These are phyloP conservation scores for Setomelanomma holmii DNA, from an alignment of 2,329 filamentous ascomycete species.

Conservation along the genomic window DNA sequence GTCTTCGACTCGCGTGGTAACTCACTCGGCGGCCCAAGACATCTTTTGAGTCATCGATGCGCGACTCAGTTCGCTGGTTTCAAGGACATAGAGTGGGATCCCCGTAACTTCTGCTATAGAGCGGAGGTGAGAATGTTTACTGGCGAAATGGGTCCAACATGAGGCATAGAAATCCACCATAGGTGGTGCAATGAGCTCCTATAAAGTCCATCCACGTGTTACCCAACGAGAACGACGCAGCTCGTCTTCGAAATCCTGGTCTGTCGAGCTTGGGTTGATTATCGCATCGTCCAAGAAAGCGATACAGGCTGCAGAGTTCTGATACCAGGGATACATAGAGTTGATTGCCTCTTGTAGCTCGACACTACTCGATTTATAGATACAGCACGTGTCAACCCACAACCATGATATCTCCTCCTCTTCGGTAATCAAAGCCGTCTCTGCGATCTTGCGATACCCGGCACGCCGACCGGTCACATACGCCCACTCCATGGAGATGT, in stretches of 20 bases:
- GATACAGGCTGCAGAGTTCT: neutral
- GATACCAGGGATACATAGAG: neutral
- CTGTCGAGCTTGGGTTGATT: neutral
- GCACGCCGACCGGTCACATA: neutral
- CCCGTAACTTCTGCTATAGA: neutral
- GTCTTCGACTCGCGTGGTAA: slow-evolving; percentile 29
- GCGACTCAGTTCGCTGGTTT: neutral
- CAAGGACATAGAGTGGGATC: neutral
- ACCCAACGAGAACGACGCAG: slow-evolving; percentile 1
- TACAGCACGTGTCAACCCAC: slow-evolving; percentile 34
- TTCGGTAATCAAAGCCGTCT: neutral
- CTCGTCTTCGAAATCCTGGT: neutral
- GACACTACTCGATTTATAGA: slow-evolving; percentile 22
- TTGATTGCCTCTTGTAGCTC: neutral
- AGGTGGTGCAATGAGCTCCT: neutral
- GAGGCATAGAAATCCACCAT: neutral
- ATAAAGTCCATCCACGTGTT: neutral
- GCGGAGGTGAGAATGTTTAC: neutral
- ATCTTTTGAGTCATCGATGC: slow-evolving; percentile 8
- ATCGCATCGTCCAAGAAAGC: slow-evolving; percentile 18
- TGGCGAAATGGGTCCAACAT: neutral
- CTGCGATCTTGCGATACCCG: neutral
- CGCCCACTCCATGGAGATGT: neutral
- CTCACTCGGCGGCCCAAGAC: slow-evolving; percentile 25
- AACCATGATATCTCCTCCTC: neutral